phyloP scores from a whole-genome alignment of 768 basidiomycete species.

The Lepiota venenata region DNA sequence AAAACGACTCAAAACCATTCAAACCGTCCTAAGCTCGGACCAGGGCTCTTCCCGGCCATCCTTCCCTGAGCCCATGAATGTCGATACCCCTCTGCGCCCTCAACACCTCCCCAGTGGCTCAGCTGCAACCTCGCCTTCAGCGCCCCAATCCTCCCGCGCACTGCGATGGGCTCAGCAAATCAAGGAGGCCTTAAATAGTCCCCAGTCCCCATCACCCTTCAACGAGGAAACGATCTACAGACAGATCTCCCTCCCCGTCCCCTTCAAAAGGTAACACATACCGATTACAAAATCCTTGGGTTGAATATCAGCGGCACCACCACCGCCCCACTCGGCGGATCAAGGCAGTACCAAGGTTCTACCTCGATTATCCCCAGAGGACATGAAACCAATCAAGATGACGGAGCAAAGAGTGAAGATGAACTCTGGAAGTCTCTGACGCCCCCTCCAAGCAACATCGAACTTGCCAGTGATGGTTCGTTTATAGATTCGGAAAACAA shows the following conservation, averaged over 20 bases:
- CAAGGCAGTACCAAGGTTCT: too few species aligned
- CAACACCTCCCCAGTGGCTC: neutral
- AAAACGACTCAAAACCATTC: constrained; percentile 5
- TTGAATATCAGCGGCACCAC: neutral
- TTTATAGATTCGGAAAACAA: too few species aligned
- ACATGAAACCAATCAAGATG: neutral
- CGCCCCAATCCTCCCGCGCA: neutral
- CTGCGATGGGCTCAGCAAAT: neutral
- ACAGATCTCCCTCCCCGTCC: neutral
- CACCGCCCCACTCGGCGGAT: neutral
- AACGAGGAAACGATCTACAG: neutral
- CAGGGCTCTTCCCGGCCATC: neutral
- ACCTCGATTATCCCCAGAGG: too few species aligned
- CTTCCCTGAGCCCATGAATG: neutral
- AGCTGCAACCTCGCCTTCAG: neutral
- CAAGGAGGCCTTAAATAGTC: neutral
- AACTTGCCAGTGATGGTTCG: neutral
- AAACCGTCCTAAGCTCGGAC: neutral
- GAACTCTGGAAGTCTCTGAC: neutral
- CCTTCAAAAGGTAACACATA: neutral
- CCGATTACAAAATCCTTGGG: neutral
- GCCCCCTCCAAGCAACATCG: neutral
- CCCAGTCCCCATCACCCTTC: neutral
- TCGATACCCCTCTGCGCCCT: neutral
- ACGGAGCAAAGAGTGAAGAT: neutral